Evolutionary conservation across 352 stramenopile species (phyloP).

Genomic region (Blastocystis sp.): DNA sequence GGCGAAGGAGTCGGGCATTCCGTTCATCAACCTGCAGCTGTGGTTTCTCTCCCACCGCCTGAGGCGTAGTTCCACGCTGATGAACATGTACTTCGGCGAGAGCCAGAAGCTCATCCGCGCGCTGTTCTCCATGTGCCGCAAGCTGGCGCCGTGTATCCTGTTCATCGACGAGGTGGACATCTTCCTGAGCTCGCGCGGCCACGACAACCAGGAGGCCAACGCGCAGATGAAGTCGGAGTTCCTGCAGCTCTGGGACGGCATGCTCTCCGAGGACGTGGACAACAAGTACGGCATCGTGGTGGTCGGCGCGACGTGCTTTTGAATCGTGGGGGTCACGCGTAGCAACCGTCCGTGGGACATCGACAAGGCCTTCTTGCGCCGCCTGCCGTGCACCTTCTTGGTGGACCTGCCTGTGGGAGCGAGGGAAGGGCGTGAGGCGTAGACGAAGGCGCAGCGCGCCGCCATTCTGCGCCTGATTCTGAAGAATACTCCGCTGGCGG

Average conservation of each 20-base stretch:
- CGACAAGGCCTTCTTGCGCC: slow-evolving; percentile 82
- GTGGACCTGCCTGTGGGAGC: slow-evolving; percentile 79
- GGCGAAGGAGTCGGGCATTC: slow-evolving; percentile 78
- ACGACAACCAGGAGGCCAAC: slow-evolving; percentile 72
- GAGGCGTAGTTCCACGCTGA: slow-evolving; percentile 55
- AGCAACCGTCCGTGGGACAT: slow-evolving; percentile 69
- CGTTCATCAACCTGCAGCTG: slow-evolving; percentile 72
- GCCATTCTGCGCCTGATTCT: slow-evolving; percentile 83
- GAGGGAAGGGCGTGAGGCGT: background rate
- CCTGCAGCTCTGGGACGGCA: slow-evolving; percentile 84
- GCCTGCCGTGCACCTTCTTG: slow-evolving; percentile 84
- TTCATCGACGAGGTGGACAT: slow-evolving; percentile 87
- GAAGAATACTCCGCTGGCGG: slow-evolving; percentile 76
- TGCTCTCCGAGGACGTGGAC: slow-evolving; percentile 75
- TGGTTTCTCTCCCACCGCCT: background rate
- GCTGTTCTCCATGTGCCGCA: slow-evolving; percentile 81
- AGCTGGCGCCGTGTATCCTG: slow-evolving; percentile 84
- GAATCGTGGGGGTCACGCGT: background rate
- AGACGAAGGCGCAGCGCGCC: slow-evolving; percentile 70
- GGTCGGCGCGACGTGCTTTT: slow-evolving; percentile 41
- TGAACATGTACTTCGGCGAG: slow-evolving; percentile 70
- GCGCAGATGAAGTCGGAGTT: slow-evolving; percentile 76
- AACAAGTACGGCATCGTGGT: slow-evolving; percentile 66
- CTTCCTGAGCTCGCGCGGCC: slow-evolving; percentile 82
- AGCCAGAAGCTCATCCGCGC: slow-evolving; percentile 84